Evolutionary conservation across 2,329 filamentous ascomycete species (phyloP).

Genomic region (Aspergillus sp.): DNA sequence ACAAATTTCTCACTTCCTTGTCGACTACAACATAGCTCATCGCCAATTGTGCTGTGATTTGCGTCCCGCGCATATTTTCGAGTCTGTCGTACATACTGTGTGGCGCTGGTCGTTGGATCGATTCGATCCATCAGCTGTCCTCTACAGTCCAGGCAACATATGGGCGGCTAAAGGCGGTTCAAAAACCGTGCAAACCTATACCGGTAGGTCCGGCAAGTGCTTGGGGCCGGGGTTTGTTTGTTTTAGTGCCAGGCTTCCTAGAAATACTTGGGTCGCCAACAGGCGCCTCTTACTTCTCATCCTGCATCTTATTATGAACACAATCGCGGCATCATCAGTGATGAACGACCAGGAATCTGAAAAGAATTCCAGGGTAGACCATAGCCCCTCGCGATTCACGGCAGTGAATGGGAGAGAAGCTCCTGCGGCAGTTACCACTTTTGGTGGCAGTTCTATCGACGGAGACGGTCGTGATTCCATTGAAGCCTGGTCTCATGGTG

Average conservation of each 20-base stretch:
- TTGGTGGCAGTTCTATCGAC: slow-evolving; percentile 17
- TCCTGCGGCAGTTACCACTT: slow-evolving; percentile 13
- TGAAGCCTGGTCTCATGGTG: slow-evolving; percentile 19
- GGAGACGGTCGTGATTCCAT: slow-evolving; percentile 21
- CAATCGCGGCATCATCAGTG: slow-evolving; percentile 34
- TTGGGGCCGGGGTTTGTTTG: no score
- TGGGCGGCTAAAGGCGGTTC: not conserved
- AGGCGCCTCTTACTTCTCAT: not conserved
- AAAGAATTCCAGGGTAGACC: slow-evolving; percentile 37
- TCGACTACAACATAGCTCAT: not conserved
- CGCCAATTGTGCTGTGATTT: not conserved
- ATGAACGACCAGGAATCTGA: slow-evolving; percentile 36
- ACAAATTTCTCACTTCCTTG: not conserved
- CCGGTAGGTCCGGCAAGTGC: not conserved
- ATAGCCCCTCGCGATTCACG: slow-evolving; percentile 47
- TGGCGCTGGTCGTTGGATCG: not conserved
- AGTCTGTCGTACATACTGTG: not conserved
- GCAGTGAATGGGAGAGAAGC: slow-evolving; percentile 46
- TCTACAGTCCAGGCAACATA: not conserved
- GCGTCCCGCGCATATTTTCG: not conserved
- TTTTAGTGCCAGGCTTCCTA: not conserved
- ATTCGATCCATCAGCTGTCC: not conserved
- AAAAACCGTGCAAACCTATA: not conserved
- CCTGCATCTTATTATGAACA: slow-evolving; percentile 29
- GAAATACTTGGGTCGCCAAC: not conserved